Conservation (phyloP, 352 stramenopile species). For the Lagenidium sp. region DNA sequence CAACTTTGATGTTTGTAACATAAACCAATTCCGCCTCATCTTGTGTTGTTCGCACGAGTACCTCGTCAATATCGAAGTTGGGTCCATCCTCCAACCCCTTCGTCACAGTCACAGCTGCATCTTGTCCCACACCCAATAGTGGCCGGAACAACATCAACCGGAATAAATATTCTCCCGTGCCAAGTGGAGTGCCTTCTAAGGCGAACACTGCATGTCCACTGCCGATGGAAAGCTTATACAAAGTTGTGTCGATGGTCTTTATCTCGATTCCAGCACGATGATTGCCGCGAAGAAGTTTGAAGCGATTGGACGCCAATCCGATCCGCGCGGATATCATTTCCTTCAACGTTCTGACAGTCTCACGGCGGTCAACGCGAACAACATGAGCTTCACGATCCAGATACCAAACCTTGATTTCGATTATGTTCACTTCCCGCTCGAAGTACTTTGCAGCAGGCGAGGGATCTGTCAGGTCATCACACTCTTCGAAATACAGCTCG, state of each 20-base stretch:
- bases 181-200: conserved; percentile 53
- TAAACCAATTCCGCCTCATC: conserved; percentile 46
- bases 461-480: conserved; percentile 23
- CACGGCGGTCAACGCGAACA: conserved; percentile 64
- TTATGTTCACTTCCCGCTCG: conserved; percentile 72
- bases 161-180: conserved; percentile 71
- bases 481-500: conserved; percentile 73
- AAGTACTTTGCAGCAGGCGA: conserved; percentile 58
- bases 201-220: conserved; percentile 62
- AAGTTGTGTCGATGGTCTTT: conserved; percentile 66
- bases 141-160: conserved; percentile 50
- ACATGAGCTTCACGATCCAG: conserved; percentile 25
- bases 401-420: conserved; percentile 70
- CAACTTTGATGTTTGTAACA: conserved; percentile 59
- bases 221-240: conserved; percentile 67
- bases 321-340: conserved; percentile 41
- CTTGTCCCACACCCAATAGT: neutral
- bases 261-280: conserved; percentile 68
- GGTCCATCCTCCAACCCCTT: conserved; percentile 12
- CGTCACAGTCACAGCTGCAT: conserved; percentile 12
- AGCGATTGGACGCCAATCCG: conserved; percentile 31
- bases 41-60: conserved; percentile 36
- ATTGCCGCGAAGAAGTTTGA: conserved; percentile 72
- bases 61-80: conserved; percentile 49
- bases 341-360: conserved; percentile 55